Evolutionary conservation across 306 rosid species (phyloP), one percentile per base, ranked within the genome.

Genomic region (Pyrus communis): DNA sequence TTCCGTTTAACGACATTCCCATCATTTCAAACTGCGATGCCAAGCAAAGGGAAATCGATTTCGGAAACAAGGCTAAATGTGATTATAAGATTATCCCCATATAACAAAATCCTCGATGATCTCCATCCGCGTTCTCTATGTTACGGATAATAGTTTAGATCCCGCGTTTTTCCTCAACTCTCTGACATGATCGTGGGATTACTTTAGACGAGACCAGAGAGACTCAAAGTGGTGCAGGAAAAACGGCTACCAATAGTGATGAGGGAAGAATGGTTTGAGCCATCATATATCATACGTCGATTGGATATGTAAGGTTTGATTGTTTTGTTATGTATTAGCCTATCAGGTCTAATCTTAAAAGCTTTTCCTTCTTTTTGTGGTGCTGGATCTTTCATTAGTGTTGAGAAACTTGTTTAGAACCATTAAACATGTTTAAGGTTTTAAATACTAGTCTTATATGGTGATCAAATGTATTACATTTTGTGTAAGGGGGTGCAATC

Each of bases 31-130:
- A 78, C 14, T 70, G 72, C 67, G 59, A 80, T 81, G 74, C 81
- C n/a, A 52, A 77, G 46, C 66, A n/a, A 33, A 45, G 3, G 45
- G 87, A 84, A 57, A 79, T 87, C n/a, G 86, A 79, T 74, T 69
- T 40, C 4, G 89, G 84, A 63, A 67, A 71, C 30, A 81, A 40
- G 54, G 87, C 87, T 28, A 61, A 4, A 40, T 89, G 91, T 33
- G 63, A 73, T 45, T 78, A 81, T 27, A 69, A 46, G 67, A 76
- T 87, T 80, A 64, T 64, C 15, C 14, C 69, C 25, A 31, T 64
- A 8, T 6, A 4, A 76, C 80, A 58, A 18, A 60, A 27, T 59
- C 57, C 18, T 25, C 9, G 25, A 17, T 19, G 30, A 74, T 42
- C 42, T 64, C 69, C 27, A 30, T 22, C 63, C 27, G 7, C 15